phyloP scores from a whole-genome alignment of 257 asterid species.

The Echium plantagineum region DNA sequence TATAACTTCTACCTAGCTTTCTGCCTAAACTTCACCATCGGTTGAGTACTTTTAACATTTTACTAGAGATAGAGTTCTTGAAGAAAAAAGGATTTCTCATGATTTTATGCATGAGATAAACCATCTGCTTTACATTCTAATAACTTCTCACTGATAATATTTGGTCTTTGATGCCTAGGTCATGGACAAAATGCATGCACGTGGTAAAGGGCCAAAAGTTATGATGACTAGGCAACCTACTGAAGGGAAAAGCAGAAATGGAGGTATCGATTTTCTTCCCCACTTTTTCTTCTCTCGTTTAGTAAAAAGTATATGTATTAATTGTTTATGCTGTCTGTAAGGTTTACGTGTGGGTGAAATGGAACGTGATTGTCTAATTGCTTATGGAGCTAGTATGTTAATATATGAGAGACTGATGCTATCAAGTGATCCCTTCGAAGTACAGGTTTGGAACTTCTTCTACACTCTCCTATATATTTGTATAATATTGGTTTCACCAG shows the following conservation, averaged over 20 bases:
- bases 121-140: not conserved
- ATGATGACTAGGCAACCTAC: constrained; percentile 95
- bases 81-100: no score
- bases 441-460: constrained; percentile 46
- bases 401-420: constrained; percentile 81
- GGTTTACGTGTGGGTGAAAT: constrained; percentile 95
- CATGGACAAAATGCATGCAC: constrained; percentile 94
- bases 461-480: not conserved
- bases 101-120: no score
- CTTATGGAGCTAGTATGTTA: constrained; percentile 96
- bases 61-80: no score
- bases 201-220: constrained; percentile 86
- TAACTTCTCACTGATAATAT: constrained; percentile 6
- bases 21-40: no score
- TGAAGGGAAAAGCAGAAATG: constrained; percentile 86
- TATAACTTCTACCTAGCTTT: no score
- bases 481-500: not conserved
- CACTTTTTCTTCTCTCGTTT: not conserved
- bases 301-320: constrained; percentile 7
- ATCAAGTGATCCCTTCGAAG: constrained; percentile 95
- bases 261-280: constrained; percentile 37
- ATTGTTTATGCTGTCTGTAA: constrained; percentile 19
- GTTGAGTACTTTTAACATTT: no score
- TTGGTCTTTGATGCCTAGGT: constrained; percentile 35
- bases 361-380: constrained; percentile 99